Conservation (phyloP, 2,329 filamentous ascomycete genomes). For the Lasiodiplodia sp. region DNA sequence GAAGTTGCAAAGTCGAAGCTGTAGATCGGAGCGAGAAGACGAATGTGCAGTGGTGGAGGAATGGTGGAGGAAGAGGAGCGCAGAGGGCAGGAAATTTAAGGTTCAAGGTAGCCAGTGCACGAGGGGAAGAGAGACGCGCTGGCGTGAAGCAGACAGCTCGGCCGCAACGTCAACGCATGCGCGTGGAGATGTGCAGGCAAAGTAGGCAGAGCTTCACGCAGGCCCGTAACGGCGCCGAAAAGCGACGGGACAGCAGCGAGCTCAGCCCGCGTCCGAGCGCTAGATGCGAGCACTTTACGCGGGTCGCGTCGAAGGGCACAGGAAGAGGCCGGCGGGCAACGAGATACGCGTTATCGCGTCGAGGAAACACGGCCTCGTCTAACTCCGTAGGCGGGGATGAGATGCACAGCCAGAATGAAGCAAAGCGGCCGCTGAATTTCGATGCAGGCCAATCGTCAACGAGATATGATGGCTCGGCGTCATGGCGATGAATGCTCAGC, state of each 20-base stretch:
- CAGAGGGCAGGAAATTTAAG: not conserved
- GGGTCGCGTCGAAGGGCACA: not conserved
- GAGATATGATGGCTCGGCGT: not conserved
- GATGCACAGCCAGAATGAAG: not conserved
- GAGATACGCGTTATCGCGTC: not conserved
- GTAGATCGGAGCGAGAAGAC: not conserved
- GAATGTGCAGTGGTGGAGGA: not conserved
- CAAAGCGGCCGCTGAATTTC: not conserved
- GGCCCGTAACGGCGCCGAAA: not conserved
- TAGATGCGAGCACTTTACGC: constrained; percentile 3
- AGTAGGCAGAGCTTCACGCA: not conserved
- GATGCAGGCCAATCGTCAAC: not conserved
- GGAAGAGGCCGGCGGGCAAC: constrained; percentile 4
- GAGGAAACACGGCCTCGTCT: too few species aligned
- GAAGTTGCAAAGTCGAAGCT: not conserved
- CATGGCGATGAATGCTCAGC: not conserved
- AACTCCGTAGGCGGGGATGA: not conserved
- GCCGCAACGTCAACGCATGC: not conserved
- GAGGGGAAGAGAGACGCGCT: constrained; percentile 17
- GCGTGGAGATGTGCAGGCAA: not conserved
- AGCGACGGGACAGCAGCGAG: not conserved
- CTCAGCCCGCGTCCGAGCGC: not conserved
- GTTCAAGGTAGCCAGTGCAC: not conserved
- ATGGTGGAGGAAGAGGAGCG: not conserved
- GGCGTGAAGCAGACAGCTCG: constrained; percentile 21